Base-by-base conservation (phyloP, 352 stramenopile genomes). In the Phytophthora hibernalis region DNA sequence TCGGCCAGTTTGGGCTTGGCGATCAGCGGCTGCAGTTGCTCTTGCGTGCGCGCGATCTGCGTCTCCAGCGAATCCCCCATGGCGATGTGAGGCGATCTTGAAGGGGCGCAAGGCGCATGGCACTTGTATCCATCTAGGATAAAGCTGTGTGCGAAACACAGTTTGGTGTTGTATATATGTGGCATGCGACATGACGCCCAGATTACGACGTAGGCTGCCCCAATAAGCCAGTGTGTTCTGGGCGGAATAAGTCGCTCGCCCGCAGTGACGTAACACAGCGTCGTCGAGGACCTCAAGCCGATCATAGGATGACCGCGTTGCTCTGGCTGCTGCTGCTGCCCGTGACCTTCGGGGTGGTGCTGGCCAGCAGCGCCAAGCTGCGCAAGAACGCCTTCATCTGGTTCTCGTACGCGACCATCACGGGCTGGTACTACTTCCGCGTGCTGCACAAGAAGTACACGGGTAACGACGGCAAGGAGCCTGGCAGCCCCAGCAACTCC, bases 1-100 rank as follows among this genome's bases (percentile, higher is more conserved):
- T 98, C 94, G 5, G 88, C 86, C 49, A 98, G 81, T 76, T 98
- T 98, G 22, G 97, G 96, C 75, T 98, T 98, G 53, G 80, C 72
- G 53, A 98, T 89, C 61, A 99, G 78, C 28, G 80, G 83, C 70
- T 97, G 88, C 54, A 99, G 79, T 38, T 87, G 60, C 66, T 91
- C 83, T 76, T 95, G 87, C 61, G 87, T 93, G 71, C 84, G 86
- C 38, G 79, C 68, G 68, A 93, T 92, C 38, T 92, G 76, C 69
- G 75, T 65, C 69, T 91, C 80, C 22, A 92, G 72, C 51, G 78
- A 64, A 44, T 91, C 84, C 22, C 61, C 68, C 82, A 92, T 92
- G 31, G 24, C 43, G 18, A 16, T 13, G 11, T 13, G 12, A n/a
- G n/a, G n/a, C n/a, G 24, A 68, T 60, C 54, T 35, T 58, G 35